Conservation (phyloP, 306 rosid genomes). For the Spatholobus suberectus region DNA sequence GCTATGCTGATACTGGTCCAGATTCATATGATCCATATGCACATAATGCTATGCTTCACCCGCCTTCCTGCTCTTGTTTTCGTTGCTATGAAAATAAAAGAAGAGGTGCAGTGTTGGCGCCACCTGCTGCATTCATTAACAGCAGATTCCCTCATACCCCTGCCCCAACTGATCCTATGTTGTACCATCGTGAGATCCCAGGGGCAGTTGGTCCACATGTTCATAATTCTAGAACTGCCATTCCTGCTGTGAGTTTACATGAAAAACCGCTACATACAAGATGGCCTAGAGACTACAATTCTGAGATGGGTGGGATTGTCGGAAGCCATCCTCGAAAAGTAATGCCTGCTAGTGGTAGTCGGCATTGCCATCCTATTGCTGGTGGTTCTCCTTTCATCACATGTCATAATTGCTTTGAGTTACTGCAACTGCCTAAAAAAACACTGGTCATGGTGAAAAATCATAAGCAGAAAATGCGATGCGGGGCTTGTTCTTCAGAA, state of each 20-base stretch:
- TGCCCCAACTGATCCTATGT: constrained; percentile 59
- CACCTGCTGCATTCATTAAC: constrained; percentile 60
- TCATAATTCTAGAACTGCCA: constrained; percentile 58
- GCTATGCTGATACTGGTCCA: constrained; percentile 51
- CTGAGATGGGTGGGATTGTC: constrained; percentile 56
- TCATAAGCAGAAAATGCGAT: constrained; percentile 67
- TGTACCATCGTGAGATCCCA: constrained; percentile 59
- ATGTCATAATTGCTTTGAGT: constrained; percentile 81
- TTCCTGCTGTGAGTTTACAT: constrained; percentile 52
- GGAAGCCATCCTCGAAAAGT: constrained; percentile 60
- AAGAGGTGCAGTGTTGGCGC: constrained; percentile 57
- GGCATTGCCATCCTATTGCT: constrained; percentile 70
- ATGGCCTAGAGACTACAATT: constrained; percentile 66
- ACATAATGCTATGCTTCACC: constrained; percentile 63
- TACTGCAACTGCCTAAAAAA: constrained; percentile 85
- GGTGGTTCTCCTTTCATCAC: constrained; percentile 95
- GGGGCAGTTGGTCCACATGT: constrained; percentile 57
- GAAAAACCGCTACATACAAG: constrained; percentile 63
- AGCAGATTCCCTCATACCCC: constrained; percentile 62
- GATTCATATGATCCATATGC: constrained; percentile 65
- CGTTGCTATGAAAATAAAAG: constrained; percentile 68
- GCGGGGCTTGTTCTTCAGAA: constrained; percentile 85
- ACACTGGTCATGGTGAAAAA: constrained; percentile 49
- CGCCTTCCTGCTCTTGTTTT: constrained; percentile 80
- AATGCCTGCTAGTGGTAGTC: constrained; percentile 52